These are phyloP conservation scores for Apiospora marii DNA, from an alignment of 2,329 filamentous ascomycete genomes.

Conservation along the genomic window DNA sequence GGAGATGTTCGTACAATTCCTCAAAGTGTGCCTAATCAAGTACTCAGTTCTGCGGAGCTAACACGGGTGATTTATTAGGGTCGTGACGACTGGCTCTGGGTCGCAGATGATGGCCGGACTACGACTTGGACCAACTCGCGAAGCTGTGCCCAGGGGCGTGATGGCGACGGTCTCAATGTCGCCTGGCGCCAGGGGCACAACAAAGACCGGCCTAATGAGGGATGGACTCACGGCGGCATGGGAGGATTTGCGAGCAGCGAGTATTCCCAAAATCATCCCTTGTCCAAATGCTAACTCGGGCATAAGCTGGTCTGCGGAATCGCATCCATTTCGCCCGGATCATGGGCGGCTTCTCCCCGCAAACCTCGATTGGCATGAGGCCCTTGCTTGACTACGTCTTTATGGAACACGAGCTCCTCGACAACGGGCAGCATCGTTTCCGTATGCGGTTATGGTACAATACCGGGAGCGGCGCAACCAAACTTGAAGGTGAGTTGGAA, in stretches of 20 bases:
- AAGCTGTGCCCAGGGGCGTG: neutral
- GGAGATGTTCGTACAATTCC: no score
- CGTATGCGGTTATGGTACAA: neutral
- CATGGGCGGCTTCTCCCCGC: conserved; percentile 29
- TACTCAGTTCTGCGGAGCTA: no score
- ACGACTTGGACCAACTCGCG: neutral
- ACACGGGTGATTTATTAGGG: neutral
- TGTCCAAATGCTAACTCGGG: no score
- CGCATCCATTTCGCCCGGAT: conserved; percentile 37
- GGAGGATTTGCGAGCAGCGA: neutral
- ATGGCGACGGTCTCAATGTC: neutral
- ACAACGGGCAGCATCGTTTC: neutral
- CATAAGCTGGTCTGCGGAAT: conserved; percentile 20
- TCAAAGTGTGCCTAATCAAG: no score
- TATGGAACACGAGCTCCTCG: neutral
- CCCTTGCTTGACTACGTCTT: no score
- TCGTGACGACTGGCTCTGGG: neutral
- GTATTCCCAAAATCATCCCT: no score
- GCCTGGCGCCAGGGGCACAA: neutral
- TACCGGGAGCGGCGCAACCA: conserved; percentile 28
- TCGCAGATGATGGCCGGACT: neutral
- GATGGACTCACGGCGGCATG: conserved; percentile 29
- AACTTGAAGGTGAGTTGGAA: neutral
- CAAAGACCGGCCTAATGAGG: no score
- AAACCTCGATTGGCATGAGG: neutral